phyloP scores from a whole-genome alignment of 805 yeast species.

The Starmera caribaea region DNA sequence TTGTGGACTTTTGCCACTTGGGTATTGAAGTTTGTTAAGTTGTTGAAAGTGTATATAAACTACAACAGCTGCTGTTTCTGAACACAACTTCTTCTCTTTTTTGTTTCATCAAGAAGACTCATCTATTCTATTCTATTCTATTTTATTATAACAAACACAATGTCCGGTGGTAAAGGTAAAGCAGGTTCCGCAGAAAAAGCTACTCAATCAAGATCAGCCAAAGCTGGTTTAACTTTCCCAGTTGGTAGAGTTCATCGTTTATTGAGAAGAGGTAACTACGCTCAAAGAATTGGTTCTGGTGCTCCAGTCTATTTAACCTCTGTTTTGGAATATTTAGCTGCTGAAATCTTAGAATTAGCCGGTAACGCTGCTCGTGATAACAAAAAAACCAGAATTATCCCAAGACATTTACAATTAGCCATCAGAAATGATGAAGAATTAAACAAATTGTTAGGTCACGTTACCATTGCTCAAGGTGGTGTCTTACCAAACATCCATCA shows the following conservation, averaged over 20 bases:
- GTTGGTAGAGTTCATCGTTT: conserved; percentile 98
- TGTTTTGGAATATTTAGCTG: conserved; percentile 93
- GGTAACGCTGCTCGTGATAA: conserved; percentile 99
- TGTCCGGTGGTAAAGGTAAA: conserved; percentile 77
- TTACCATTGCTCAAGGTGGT: conserved; percentile 98
- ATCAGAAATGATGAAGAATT: conserved; percentile 98
- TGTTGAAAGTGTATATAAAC: too few species aligned
- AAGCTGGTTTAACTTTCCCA: conserved; percentile 99
- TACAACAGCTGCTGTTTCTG: too few species aligned
- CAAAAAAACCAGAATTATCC: conserved; percentile 98
- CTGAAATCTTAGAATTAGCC: conserved; percentile 95
- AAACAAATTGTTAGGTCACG: conserved; percentile 87
- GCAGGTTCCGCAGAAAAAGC: conserved; percentile 93
- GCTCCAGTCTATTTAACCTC: conserved; percentile 98
- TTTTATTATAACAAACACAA: conserved; percentile 22
- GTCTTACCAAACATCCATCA: conserved; percentile 96
- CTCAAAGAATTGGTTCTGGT: conserved; percentile 98
- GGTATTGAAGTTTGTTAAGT: too few species aligned
- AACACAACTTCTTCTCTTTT: background rate
- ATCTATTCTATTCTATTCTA: background rate
- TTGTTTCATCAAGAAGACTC: background rate
- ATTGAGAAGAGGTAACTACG: conserved; percentile 94
- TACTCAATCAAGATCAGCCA: conserved; percentile 95
- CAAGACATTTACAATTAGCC: conserved; percentile 97
- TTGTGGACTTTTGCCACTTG: too few species aligned